Evolutionary conservation across 2,329 filamentous ascomycete genomes (phyloP), one percentile per base, ranked within the genome.

Genomic region (Aciculosporium take): DNA sequence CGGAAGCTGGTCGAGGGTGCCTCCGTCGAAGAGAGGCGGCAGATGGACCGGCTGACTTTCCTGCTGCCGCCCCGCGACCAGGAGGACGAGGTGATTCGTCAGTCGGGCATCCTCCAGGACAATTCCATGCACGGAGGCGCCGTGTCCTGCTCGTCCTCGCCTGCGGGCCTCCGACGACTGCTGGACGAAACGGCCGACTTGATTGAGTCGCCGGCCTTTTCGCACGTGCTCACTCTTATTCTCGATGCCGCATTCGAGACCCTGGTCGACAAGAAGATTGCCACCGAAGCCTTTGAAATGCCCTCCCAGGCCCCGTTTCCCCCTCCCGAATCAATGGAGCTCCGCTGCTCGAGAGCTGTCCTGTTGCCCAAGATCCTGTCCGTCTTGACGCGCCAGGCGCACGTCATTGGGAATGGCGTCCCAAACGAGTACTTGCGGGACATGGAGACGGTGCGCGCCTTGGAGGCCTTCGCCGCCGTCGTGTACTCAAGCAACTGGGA

Each of bases 121-220:
- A 67, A 68, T 25, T 43, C 52, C 12, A 48, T 52, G 23, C 55
- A 58, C 12, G 45, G 59, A 3, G 55, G 59, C 3, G 7, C 28
- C n/a, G 53, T 65, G 2, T 52, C 64, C n/a, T 50, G 62, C 10
- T 59, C 67, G 25, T 68, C 72, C 24, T 68, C 72, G n/a, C 58
- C 69, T 9, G 58, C 63, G 6, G 74, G 79, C 1, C 74, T 98
- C 42, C 79, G 89, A 42, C 81, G 84, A 44, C 74, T 98, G 17
- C 74, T 98, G 1, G 89, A 98, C 57, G 91, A 98, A 66, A 96
- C 91, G 2, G 84, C 89, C 30, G 91, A 98, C 57, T 74, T 98
- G 20, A 81, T 96, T 55, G 91, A 98, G 56, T 95, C 91, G 1
- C 91, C 91, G 0, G 76, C 84, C 28, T 96, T 96, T 62, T 75